Evolutionary conservation across 2,329 filamentous ascomycete genomes (phyloP), one percentile per base, ranked within the genome.

Genomic region (Lecanicillium sp.): DNA sequence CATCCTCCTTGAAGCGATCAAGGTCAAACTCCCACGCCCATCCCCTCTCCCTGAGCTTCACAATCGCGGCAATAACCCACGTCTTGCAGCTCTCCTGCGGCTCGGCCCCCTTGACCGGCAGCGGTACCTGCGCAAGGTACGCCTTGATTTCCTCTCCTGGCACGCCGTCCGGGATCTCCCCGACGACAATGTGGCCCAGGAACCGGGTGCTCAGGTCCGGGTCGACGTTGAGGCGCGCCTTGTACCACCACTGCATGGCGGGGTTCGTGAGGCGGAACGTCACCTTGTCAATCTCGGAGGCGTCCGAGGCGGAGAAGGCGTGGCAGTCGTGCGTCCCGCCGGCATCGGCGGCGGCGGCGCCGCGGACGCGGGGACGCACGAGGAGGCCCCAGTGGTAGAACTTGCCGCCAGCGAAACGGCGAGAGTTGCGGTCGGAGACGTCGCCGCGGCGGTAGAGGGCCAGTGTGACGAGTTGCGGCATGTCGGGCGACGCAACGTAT

Each of bases 31-130:
- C 6, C 14, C 30, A 8, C 30, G 30, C 30, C 41, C 41, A 44
- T 3, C 41, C 30, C 5, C 14, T 7, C 3, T 24, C 4, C 30
- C 36, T 29, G 2, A 35, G 20, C 2, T 6, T 11, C n/a, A 17
- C 30, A 4, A 36, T 3, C 4, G 41, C 41, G 21, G 12, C 21
- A 5, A 26, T 1, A 6, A 15, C 15, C 21, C 41, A 44, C 3
- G 41, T 44, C 20, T 19, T n/a, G 41, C 41, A 26, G 21, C 20
- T 19, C 29, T 44, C 20, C 41, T 36, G 41, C 41, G 30, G 41
- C 1, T 27, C 21, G 17, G 19, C 23, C 12, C 32, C 23, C 19
- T 15, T 21, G 30, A 26, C 41, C 11, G 41, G 41, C 30, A 35
- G 30, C n/a, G 41, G 29, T 21, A 36, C 41, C 4, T n/a, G 14